A percentile compares a stretch with the other conserved stretches of the same genome.
Evolutionary conservation across 1,284 basidiomycete species (phyloP).

Genomic region (Apiotrichum mycotoxinovorans): DNA sequence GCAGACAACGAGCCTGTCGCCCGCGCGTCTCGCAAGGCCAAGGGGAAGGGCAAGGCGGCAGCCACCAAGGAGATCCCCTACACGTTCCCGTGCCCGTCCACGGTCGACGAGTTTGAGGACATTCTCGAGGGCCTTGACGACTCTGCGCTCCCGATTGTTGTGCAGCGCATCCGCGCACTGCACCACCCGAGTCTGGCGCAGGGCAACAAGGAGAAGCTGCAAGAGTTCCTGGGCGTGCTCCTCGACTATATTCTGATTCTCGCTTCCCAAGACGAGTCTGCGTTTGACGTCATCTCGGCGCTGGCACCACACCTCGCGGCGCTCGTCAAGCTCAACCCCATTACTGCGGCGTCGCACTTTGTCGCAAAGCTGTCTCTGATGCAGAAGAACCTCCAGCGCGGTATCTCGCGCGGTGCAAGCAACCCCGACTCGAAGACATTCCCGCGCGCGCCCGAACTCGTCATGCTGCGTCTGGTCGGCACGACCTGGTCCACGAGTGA

Average conservation of each 20-base stretch:
- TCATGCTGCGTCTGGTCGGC: slow-evolving; percentile 75
- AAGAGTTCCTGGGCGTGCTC: slow-evolving; percentile 77
- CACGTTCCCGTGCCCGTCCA: slow-evolving; percentile 83
- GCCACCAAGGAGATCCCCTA: slow-evolving; percentile 71
- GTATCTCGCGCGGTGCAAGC: slow-evolving; percentile 70
- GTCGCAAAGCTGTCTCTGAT: slow-evolving; percentile 79
- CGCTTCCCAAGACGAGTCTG: slow-evolving; percentile 62
- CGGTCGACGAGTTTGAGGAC: slow-evolving; percentile 82
- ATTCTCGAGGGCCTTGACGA: slow-evolving; percentile 68
- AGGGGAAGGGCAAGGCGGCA: slow-evolving; percentile 50
- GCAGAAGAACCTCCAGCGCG: slow-evolving; percentile 89
- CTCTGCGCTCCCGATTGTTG: slow-evolving; percentile 70
- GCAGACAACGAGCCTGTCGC: slow-evolving; percentile 21
- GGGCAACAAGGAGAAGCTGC: slow-evolving; percentile 88
- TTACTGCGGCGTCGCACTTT: slow-evolving; percentile 73
- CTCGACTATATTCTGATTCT: slow-evolving; percentile 85
- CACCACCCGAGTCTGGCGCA: slow-evolving; percentile 86
- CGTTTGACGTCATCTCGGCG: slow-evolving; percentile 58
- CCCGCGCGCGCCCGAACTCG: slow-evolving; percentile 79
- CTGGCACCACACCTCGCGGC: slow-evolving; percentile 79
- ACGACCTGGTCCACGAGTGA: slow-evolving; percentile 91
- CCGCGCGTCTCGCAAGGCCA: slow-evolving; percentile 20
- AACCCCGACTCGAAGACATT: slow-evolving; percentile 71
- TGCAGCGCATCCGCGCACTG: slow-evolving; percentile 85
- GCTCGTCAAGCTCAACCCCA: slow-evolving; percentile 76